Base-by-base conservation (phyloP, 768 basidiomycete genomes). In the Clavulina sp. region DNA sequence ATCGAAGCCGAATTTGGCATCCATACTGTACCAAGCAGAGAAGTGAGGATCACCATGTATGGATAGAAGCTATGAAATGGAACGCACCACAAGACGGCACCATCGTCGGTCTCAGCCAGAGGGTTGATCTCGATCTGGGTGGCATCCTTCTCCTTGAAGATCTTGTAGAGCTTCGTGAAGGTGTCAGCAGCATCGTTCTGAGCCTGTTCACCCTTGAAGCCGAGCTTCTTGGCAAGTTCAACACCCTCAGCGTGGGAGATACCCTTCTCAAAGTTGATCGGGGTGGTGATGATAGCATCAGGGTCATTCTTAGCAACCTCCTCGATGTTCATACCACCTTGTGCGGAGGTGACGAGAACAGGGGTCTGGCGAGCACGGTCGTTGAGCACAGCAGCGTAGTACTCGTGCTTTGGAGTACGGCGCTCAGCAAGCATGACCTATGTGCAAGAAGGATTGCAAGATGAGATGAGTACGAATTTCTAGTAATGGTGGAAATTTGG, bases 91-190 rank as follows among this genome's bases (percentile, higher is more conserved):
- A 97, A 79, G 49, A 99, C 92, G 54, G 74, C 74, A 5, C 95
- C 95, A 60, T 96, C 91, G 13, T 70, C 74, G 28, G 92, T 83
- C 67, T 96, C 80, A 1, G 89, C 87, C 73, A 99, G 73, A 19
- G 95, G 95, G 69, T 99, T 99, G 65, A 99, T 99, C 70, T 99
- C 95, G 60, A 99, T 95, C 67, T 97, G 95, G 13, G 93, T 97
- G 1, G 95, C 91, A 63, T 99, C 95, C 71, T 92, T 97, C 53
- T 96, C 92, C 68, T 89, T 95, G 76, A 95, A 97, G 62, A 99
- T 82, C 61, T 76, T 82, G 72, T 95, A 96, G 52, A 99, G 75
- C 60, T 92, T 84, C 60, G 84, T 75, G 66, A 99, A 97, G 57
- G 87, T 86, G 57, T 86, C 78, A 0, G 92, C 93, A 7, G 95